phyloP scores from a whole-genome alignment of 2,329 filamentous ascomycete species.

The Trichoderma sp. region DNA sequence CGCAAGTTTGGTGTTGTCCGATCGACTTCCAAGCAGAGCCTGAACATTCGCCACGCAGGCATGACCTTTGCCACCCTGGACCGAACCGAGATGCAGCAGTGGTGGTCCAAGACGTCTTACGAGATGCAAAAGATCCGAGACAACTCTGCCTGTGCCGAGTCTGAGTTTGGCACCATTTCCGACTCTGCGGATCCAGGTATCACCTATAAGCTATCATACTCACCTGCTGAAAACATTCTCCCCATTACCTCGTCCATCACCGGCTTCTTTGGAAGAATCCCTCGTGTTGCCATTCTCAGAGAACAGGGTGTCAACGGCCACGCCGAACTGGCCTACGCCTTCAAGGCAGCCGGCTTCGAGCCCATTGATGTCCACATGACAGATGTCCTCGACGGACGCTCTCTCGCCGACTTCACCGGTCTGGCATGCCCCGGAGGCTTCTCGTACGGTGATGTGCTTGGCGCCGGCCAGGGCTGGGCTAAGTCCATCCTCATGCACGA shows the following conservation, averaged over 20 bases:
- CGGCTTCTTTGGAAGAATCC: conserved; percentile 57
- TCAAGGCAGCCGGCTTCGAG: conserved; percentile 86
- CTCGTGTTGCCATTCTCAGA: conserved; percentile 85
- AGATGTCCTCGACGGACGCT: conserved; percentile 78
- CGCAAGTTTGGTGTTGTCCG: conserved; percentile 80
- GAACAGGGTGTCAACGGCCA: conserved; percentile 96
- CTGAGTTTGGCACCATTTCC: conserved; percentile 73
- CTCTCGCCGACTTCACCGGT: conserved; percentile 80
- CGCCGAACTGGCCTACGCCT: conserved; percentile 97
- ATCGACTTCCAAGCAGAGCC: conserved; percentile 67
- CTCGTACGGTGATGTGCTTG: conserved; percentile 83
- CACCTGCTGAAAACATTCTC: conserved; percentile 74
- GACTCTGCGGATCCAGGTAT: conserved; percentile 81
- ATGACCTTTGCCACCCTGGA: conserved; percentile 68
- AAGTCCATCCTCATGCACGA: conserved; percentile 88
- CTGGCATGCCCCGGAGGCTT: conserved; percentile 96
- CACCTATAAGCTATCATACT: conserved; percentile 78
- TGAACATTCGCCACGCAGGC: conserved; percentile 73
- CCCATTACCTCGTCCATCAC: conserved; percentile 54
- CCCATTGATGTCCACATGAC: conserved; percentile 97
- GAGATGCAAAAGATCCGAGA: conserved; percentile 90
- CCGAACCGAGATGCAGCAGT: conserved; percentile 76
- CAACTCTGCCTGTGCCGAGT: conserved; percentile 82
- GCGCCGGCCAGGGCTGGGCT: conserved; percentile 96
- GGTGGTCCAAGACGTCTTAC: conserved; percentile 86